Conservation (phyloP, 2,329 filamentous ascomycete species). For the Cladorrhinum sp. region DNA sequence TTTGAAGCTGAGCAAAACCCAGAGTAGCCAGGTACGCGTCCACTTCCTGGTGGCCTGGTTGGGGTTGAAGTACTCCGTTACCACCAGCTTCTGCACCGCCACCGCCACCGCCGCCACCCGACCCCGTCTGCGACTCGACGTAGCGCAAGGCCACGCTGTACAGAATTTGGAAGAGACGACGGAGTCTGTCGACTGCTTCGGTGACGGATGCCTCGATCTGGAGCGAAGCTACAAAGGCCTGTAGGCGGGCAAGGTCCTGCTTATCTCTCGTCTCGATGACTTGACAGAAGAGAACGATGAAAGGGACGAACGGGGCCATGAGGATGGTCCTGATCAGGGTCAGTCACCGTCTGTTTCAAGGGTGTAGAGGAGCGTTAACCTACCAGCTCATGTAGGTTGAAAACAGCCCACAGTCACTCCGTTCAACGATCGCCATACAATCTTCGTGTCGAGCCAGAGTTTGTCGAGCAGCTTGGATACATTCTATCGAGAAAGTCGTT, state of each 20-base stretch:
- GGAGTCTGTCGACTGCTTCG: constrained; percentile 45
- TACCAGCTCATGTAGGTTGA: constrained; percentile 53
- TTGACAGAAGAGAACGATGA: constrained; percentile 57
- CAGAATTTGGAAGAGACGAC: constrained; percentile 57
- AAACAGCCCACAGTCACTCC: constrained; percentile 39
- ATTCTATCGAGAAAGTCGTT: constrained; percentile 46
- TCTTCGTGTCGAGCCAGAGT: constrained; percentile 45
- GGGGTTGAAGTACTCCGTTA: not conserved
- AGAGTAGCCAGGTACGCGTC: constrained; percentile 52
- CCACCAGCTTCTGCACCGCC: not conserved
- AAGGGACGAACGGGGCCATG: constrained; percentile 56
- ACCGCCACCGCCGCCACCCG: not conserved
- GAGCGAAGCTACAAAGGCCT: constrained; percentile 55
- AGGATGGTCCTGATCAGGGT: constrained; percentile 47
- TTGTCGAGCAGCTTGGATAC: constrained; percentile 47
- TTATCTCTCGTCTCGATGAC: constrained; percentile 52
- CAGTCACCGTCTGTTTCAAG: not conserved
- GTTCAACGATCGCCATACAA: constrained; percentile 42
- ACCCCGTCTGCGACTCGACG: constrained; percentile 39
- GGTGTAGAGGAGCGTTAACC: constrained; percentile 15
- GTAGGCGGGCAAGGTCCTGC: constrained; percentile 52
- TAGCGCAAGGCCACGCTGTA: constrained; percentile 58
- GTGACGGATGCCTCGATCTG: constrained; percentile 49
- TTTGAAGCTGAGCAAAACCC: constrained; percentile 39
- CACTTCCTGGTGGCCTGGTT: constrained; percentile 35